These are phyloP conservation scores for Trypanosoma boissoni DNA, from an alignment of 208 protist genomes.

Conservation along the genomic window DNA sequence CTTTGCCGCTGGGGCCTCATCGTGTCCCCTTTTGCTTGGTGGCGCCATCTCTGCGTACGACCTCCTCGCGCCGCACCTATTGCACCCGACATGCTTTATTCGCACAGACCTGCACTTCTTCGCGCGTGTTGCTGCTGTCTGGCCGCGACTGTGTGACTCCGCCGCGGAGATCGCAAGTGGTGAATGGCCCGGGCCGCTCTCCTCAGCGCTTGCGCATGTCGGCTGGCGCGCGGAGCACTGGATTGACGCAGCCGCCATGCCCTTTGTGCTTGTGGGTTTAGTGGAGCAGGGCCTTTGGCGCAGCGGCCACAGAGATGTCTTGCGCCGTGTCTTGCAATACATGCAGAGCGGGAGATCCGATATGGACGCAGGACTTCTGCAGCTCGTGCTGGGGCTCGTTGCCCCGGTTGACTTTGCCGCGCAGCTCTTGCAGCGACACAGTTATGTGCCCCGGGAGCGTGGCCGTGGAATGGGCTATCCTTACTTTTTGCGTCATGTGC, in stretches of 20 bases:
- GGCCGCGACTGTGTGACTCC: constrained; percentile 24
- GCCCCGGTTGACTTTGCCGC: constrained; percentile 49
- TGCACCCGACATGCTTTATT: constrained; percentile 38
- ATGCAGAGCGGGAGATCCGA: constrained; percentile 17
- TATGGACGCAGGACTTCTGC: constrained; percentile 52
- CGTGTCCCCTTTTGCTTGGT: neutral
- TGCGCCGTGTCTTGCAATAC: constrained; percentile 24
- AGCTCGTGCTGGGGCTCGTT: constrained; percentile 54
- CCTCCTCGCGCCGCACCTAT: constrained; percentile 27
- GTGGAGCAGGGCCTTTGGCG: constrained; percentile 56
- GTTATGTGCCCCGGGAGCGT: neutral
- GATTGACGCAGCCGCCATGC: constrained; percentile 74
- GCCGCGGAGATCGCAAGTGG: neutral
- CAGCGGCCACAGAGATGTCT: constrained; percentile 42
- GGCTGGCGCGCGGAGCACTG: constrained; percentile 26
- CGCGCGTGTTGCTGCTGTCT: constrained; percentile 35
- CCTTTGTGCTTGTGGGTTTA: constrained; percentile 59
- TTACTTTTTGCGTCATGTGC: constrained; percentile 49
- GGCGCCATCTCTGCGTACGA: constrained; percentile 32
- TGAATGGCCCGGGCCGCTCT: constrained; percentile 7
- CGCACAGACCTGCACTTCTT: constrained; percentile 47
- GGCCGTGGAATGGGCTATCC: constrained; percentile 13
- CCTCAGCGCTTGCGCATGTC: constrained; percentile 4
- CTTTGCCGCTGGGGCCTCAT: neutral
- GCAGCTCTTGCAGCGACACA: constrained; percentile 53